Evolutionary conservation across 2,329 filamentous ascomycete genomes (phyloP).

Genomic region (Colletotrichum echinochloae): DNA sequence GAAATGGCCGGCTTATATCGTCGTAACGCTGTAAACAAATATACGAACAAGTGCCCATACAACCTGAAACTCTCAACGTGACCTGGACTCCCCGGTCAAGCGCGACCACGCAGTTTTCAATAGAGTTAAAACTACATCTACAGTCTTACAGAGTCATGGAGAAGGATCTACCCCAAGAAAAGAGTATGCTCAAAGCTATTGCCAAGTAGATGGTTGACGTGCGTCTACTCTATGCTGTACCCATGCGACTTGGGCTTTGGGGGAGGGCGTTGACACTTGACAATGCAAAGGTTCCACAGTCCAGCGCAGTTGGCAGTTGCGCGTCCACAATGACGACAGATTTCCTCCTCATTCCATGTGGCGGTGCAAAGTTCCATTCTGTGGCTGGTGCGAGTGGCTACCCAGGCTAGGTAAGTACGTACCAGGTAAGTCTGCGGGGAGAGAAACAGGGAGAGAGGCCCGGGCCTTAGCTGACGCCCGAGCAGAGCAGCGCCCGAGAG

Average conservation of each 20-base stretch:
- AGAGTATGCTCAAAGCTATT: neutral
- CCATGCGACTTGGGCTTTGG: neutral
- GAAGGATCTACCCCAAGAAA: neutral
- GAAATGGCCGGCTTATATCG: constrained; percentile 24
- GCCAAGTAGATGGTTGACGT: neutral
- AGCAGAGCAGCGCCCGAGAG: constrained; percentile 35
- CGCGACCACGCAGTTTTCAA: neutral
- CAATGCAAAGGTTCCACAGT: neutral
- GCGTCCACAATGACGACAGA: constrained; percentile 39
- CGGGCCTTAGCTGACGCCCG: constrained; percentile 34
- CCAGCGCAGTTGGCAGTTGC: constrained; percentile 19
- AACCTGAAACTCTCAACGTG: neutral
- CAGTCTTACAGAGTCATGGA: neutral
- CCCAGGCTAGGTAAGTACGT: too few relatives aligned
- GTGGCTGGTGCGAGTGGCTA: constrained; percentile 25
- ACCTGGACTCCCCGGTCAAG: neutral
- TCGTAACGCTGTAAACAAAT: constrained; percentile 23
- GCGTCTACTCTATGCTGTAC: neutral
- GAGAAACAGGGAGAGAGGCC: constrained; percentile 9
- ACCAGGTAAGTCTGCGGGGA: neutral
- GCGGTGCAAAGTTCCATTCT: constrained; percentile 25
- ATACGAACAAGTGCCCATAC: constrained; percentile 21
- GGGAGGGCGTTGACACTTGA: neutral
- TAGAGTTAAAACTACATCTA: neutral
- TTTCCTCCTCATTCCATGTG: constrained; percentile 37